These are phyloP conservation scores for Ramaria rubella DNA, from an alignment of 768 basidiomycete species.

Conservation along the genomic window DNA sequence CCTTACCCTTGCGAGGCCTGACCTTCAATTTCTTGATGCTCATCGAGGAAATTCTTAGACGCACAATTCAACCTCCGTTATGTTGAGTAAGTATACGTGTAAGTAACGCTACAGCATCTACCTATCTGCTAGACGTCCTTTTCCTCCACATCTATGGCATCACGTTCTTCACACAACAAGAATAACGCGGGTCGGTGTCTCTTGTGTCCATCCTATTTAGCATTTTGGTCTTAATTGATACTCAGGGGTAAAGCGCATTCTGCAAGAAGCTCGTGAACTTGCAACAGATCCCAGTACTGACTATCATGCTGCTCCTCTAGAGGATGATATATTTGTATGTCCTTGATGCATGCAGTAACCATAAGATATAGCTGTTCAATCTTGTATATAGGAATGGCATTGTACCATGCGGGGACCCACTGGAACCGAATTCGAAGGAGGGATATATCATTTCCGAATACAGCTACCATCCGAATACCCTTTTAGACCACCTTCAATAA, in stretches of 20 bases:
- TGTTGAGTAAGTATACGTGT: neutral
- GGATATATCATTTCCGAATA: slow-evolving; percentile 93
- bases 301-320: slow-evolving; percentile 74
- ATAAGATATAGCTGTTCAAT: slow-evolving; percentile 2
- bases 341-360: neutral
- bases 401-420: slow-evolving; percentile 88
- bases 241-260: slow-evolving; percentile 88
- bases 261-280: slow-evolving; percentile 92
- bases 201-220: neutral
- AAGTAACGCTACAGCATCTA: neutral
- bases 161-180: slow-evolving; percentile 58
- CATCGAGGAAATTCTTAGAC: slow-evolving; percentile 18
- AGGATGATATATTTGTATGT: slow-evolving; percentile 87
- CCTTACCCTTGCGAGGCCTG: slow-evolving; percentile 64
- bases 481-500: slow-evolving; percentile 91
- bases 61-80: slow-evolving; percentile 1
- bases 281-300: slow-evolving; percentile 79
- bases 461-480: slow-evolving; percentile 91
- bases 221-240: neutral
- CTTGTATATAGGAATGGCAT: slow-evolving; percentile 72
- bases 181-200: slow-evolving; percentile 71
- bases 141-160: slow-evolving; percentile 21
- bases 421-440: slow-evolving; percentile 89
- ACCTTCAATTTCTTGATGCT: slow-evolving; percentile 79
- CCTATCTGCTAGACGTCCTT: neutral